Conservation (phyloP, 2,329 filamentous ascomycete species). For the Zasmidium angulare region DNA sequence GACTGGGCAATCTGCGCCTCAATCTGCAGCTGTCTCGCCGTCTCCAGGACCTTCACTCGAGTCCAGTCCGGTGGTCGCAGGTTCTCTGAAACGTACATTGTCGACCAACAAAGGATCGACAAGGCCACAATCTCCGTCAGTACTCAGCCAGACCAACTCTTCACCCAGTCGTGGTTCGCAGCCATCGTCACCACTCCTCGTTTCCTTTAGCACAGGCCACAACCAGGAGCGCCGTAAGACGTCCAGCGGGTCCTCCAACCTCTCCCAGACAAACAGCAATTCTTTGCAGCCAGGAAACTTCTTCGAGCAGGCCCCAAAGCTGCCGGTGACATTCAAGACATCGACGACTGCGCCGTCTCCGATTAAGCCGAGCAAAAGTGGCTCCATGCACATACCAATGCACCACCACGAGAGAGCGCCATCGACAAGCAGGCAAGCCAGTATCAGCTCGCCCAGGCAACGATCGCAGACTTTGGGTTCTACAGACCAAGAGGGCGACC, state of each 20-base stretch:
- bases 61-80: constrained; percentile 78
- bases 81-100: constrained; percentile 75
- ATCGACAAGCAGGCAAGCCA: constrained; percentile 31
- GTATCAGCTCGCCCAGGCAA: constrained; percentile 59
- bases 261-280: constrained; percentile 73
- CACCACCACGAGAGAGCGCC: constrained; percentile 42
- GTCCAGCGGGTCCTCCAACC: constrained; percentile 80
- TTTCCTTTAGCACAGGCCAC: constrained; percentile 88
- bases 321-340: constrained; percentile 52
- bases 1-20: constrained; percentile 39
- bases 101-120: constrained; percentile 78
- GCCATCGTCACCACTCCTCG: constrained; percentile 85
- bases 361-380: constrained; percentile 47
- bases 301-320: constrained; percentile 67
- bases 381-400: constrained; percentile 51
- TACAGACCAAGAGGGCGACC: constrained; percentile 72
- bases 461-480: constrained; percentile 92
- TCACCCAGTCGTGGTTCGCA: constrained; percentile 85
- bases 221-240: constrained; percentile 84
- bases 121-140: constrained; percentile 83
- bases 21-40: constrained; percentile 49
- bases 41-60: constrained; percentile 70
- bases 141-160: constrained; percentile 74
- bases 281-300: constrained; percentile 69
- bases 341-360: constrained; percentile 56